phyloP scores from a whole-genome alignment of 2,329 filamentous ascomycete species.

The Parastagonospora nodorum region DNA sequence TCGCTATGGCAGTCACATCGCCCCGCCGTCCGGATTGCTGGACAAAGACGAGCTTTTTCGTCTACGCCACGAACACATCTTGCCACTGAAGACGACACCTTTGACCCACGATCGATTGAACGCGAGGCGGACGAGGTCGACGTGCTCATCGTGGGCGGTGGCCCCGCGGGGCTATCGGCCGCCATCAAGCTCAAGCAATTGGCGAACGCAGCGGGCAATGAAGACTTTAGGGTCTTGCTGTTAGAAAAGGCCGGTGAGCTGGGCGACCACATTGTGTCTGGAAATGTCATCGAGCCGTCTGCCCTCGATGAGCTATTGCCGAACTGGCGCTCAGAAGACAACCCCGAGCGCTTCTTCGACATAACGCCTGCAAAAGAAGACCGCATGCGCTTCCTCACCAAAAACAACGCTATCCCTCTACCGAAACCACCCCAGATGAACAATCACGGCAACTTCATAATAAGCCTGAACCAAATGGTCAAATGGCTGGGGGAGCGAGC shows the following conservation, averaged over 20 bases:
- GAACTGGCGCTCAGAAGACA: conserved; percentile 89
- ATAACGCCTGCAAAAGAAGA: conserved; percentile 83
- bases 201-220: conserved; percentile 91
- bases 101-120: conserved; percentile 64
- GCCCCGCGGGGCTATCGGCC: conserved; percentile 90
- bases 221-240: conserved; percentile 90
- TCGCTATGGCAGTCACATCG: conserved; percentile 26
- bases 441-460: conserved; percentile 97
- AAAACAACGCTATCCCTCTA: conserved; percentile 75
- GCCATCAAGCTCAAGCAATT: conserved; percentile 95
- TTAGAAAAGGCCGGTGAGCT: conserved; percentile 95
- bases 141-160: conserved; percentile 94
- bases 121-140: conserved; percentile 93
- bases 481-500: conserved; percentile 96
- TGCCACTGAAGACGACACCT: conserved; percentile 47
- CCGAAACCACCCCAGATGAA: conserved; percentile 96
- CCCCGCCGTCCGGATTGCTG: conserved; percentile 44
- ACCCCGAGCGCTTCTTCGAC: conserved; percentile 84
- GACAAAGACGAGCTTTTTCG: conserved; percentile 45
- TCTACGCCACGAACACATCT: conserved; percentile 38
- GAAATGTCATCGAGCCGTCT: conserved; percentile 89
- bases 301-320: conserved; percentile 89
- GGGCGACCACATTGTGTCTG: conserved; percentile 92
- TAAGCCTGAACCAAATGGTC: conserved; percentile 91
- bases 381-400: conserved; percentile 92